Evolutionary conservation across 164 flowering plant species (phyloP).

Genomic region (Vitis cinerea): DNA sequence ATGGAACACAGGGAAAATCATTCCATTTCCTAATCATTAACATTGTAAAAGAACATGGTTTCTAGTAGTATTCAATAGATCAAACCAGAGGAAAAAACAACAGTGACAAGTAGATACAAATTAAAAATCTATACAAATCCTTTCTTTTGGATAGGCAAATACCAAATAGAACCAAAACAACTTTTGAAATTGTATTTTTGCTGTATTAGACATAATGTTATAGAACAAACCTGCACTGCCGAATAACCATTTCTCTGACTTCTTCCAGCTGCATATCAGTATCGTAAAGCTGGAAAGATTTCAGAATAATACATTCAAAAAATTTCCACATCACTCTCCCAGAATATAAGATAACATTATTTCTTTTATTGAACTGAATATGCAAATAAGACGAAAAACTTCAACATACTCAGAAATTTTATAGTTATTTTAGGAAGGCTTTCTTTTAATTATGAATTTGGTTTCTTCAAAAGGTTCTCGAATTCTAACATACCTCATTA

Average conservation of each 20-base stretch:
- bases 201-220: neutral
- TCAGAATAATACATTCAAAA: neutral
- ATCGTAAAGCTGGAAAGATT: slow-evolving; percentile 55
- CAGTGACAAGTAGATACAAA: too few species aligned
- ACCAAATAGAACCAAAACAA: neutral
- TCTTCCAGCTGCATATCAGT: slow-evolving; percentile 62
- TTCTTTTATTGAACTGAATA: neutral
- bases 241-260: slow-evolving; percentile 65
- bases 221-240: slow-evolving; percentile 73
- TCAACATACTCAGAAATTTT: neutral
- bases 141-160: too few species aligned
- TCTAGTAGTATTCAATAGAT: too few species aligned
- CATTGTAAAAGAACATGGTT: too few species aligned
- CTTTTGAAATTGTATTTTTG: neutral
- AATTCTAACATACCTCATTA: slow-evolving; percentile 48
- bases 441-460: too few species aligned
- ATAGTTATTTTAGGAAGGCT: neutral
- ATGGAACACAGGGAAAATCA: too few species aligned
- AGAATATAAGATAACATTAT: neutral
- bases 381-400: neutral
- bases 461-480: neutral
- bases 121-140: too few species aligned
- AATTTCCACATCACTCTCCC: neutral
- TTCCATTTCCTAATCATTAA: too few species aligned
- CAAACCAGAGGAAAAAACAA: too few species aligned